Evolutionary conservation across 1,284 basidiomycete genomes (phyloP).

Genomic region (Marasmius tenuissimus): DNA sequence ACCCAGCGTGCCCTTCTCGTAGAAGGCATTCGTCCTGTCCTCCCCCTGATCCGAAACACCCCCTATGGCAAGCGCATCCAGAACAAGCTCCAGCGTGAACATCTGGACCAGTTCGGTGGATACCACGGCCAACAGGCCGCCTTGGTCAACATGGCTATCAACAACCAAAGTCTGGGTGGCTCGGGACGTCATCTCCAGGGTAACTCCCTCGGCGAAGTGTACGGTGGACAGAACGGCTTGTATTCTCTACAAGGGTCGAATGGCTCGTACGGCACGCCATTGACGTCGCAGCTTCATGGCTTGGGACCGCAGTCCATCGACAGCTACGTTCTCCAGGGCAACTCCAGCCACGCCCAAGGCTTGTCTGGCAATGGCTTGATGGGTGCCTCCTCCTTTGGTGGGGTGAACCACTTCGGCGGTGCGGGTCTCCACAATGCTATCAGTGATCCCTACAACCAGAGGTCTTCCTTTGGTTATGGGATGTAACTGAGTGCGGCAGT

Average conservation of each 20-base stretch:
- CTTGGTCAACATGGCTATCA: constrained; percentile 59
- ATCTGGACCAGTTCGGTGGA: constrained; percentile 68
- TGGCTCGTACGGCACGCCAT: constrained; percentile 47
- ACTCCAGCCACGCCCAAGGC: constrained; percentile 59
- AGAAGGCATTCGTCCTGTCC: constrained; percentile 94
- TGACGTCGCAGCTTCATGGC: constrained; percentile 54
- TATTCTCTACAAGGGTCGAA: constrained; percentile 52
- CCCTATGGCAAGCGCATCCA: constrained; percentile 98
- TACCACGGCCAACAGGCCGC: constrained; percentile 56
- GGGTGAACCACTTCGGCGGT: constrained; percentile 56
- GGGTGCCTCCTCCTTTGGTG: constrained; percentile 41
- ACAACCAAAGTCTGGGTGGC: constrained; percentile 53
- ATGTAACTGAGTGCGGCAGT: constrained; percentile 49
- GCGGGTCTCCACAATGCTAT: constrained; percentile 52
- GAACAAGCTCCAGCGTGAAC: constrained; percentile 93
- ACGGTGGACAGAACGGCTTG: constrained; percentile 59
- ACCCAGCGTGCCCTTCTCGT: constrained; percentile 83
- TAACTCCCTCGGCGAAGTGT: constrained; percentile 66
- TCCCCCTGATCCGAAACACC: constrained; percentile 94
- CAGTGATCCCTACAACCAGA: constrained; percentile 77
- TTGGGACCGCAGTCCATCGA: constrained; percentile 73
- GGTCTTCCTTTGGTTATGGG: constrained; percentile 70
- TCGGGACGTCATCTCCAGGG: constrained; percentile 58
- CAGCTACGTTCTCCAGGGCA: constrained; percentile 74
- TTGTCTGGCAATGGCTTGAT: constrained; percentile 42